Base-by-base conservation (phyloP, 768 basidiomycete genomes). In the Tulasnella calospora region DNA sequence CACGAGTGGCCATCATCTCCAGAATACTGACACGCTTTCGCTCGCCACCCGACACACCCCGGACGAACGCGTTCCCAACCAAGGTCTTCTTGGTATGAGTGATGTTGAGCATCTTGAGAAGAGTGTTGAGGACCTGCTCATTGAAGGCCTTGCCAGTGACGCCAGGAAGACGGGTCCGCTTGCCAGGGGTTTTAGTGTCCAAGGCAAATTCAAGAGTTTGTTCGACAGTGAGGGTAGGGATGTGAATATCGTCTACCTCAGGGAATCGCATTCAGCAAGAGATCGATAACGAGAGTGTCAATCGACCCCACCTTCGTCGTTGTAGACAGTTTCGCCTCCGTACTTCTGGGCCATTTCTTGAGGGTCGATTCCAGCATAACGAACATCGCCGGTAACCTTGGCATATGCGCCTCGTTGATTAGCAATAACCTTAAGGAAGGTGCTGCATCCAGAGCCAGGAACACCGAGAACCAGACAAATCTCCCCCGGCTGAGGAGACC, bases 11-110 rank as follows among this genome's bases (percentile, higher is more conserved):
- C 76, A 94, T 83, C 89, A 93, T 94, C 83, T 96, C 94, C 0
- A 89, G 88, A 80, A 94, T 92, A n/a, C 91, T 91, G 3, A 95
- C 93, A 15, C 94, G 89, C 83, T 94, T 95, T 73, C 91, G 87
- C 86, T 94, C 90, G 2, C 92, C 93, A 13, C 92, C 92, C 51
- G 89, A 90, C 21, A 93, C 88, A n/a, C 92, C 87, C 73, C 87
- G 87, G 13, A 95, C 88, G 41, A 89, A 88, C 23, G 90, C 92
- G 85, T 95, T 89, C 7, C 95, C 95, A 69, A 96, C 87, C 75
- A 88, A 88, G 0, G 94, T 95, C 77, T 91, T 87, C 82, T 88
- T 87, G 2, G 89, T 90, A 81, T 94, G 93, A 3, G 86, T 85
- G 80, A 97, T 87, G 17, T 95, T 94, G 81, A 95, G 94, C 40